A percentile compares a stretch with the other conserved stretches of the same genome.
phyloP scores from a whole-genome alignment of 176 grass and related monocot species.

The Tillandsia leiboldiana region DNA sequence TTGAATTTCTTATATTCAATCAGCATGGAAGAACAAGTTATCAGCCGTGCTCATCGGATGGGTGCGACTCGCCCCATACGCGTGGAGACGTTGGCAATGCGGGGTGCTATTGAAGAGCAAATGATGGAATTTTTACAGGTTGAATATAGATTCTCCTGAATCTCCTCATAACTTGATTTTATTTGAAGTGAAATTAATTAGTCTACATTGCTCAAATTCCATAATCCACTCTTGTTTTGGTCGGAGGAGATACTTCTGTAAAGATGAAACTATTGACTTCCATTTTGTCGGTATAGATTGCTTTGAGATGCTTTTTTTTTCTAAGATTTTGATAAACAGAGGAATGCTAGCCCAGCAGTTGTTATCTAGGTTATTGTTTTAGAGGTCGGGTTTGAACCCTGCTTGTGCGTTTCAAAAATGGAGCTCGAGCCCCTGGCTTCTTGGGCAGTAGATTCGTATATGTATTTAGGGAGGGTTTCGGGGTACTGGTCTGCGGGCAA shows the following conservation, averaged over 20 bases:
- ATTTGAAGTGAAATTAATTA: not conserved
- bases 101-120: slow-evolving; percentile 93
- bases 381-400: not conserved
- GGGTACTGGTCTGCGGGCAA: not conserved
- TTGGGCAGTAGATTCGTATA: not conserved
- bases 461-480: not conserved
- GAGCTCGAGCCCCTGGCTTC: no score
- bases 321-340: not conserved
- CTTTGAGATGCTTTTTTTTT: not conserved
- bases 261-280: not conserved
- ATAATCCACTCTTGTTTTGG: no score
- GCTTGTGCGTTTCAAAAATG: no score
- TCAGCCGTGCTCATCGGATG: slow-evolving; percentile 92
- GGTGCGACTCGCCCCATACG: slow-evolving; percentile 82
- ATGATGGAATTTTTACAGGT: slow-evolving; percentile 85
- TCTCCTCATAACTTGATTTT: not conserved
- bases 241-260: not conserved
- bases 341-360: not conserved
- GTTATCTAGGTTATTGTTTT: not conserved
- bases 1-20: slow-evolving; percentile 13
- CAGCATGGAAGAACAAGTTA: slow-evolving; percentile 96
- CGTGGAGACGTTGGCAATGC: slow-evolving; percentile 86
- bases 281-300: not conserved
- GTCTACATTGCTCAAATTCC: not conserved
- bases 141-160: slow-evolving; percentile 3